These are phyloP conservation scores for Magnusiomyces fungicola DNA, from an alignment of 1,139 yeast genomes.

Conservation along the genomic window DNA sequence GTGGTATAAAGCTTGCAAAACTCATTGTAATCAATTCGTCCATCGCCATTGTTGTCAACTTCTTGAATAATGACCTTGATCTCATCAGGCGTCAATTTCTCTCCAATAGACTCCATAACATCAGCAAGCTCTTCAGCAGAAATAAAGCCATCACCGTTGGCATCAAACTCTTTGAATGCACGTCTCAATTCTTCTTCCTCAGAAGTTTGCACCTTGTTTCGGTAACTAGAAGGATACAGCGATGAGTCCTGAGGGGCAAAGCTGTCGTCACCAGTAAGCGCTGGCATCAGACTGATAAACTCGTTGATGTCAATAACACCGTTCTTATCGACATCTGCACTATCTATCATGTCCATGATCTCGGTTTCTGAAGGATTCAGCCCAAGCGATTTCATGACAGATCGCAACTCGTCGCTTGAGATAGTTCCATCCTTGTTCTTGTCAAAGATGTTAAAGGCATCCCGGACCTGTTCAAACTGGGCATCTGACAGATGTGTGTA, in stretches of 20 bases:
- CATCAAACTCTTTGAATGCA: conserved; percentile 82
- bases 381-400: conserved; percentile 96
- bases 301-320: conserved; percentile 53
- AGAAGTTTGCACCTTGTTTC: not conserved
- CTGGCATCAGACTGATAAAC: conserved; percentile 52
- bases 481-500: not conserved
- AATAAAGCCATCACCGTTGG: conserved; percentile 94
- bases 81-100: conserved; percentile 89
- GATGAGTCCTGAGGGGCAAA: not conserved
- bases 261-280: not conserved
- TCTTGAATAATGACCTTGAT: conserved; percentile 95
- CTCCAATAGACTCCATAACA: conserved; percentile 95
- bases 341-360: conserved; percentile 92
- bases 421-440: conserved; percentile 95
- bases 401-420: conserved; percentile 91
- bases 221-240: not conserved
- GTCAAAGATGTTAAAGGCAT: conserved; percentile 93
- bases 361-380: conserved; percentile 96
- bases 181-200: conserved; percentile 82
- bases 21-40: conserved; percentile 93
- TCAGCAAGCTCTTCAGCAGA: conserved; percentile 94
- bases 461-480: conserved; percentile 30
- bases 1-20: conserved; percentile 34
- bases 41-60: conserved; percentile 78
- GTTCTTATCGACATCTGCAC: conserved; percentile 56